Base-by-base conservation (phyloP, 108 stramenopile genomes). In the Mayamaea pseudoterrestris region DNA sequence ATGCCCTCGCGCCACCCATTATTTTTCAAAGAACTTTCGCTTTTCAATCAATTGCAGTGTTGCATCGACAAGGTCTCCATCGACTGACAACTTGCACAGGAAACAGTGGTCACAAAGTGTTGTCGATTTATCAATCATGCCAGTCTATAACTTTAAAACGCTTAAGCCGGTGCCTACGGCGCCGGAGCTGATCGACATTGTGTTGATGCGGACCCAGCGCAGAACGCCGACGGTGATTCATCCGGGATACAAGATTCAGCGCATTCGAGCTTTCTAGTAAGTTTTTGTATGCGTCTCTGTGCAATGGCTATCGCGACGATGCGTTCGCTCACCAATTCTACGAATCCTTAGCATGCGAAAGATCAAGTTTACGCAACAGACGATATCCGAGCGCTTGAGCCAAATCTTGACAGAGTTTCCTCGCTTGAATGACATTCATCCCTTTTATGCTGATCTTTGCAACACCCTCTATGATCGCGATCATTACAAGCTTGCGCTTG, bases 401-500 rank as follows among this genome's bases (percentile, higher is more conserved):
- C 54, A 53, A 27, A 96, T 98, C 51, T 64, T 99, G 43, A 68
- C 72, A 16, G 95, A 98, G 59, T 99, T 99, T 57, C 98, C 98
- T 40, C 86, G 96, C 39, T 82, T 99, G 13, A 93, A 93, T 35
- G 98, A 99, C 66, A 93, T 99, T 51, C 98, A 99, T 61, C 98
- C 98, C 14, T 99, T 99, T 63, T 97, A 97, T 65, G 90, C 93
- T n/a, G 98, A 99, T 69, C 85, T 99, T 27, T 93, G 95, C 49
- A 97, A 97, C 75, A 95, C 96, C 16, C 70, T 99, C 24, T 99
- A 99, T 61, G 98, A 99, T 59, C 76, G 93, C 8, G 96, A 99
- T 74, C 98, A 99, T 69, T 99, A 97, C 92, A 99, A 99, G 68
- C 78, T 99, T 22, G 98, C 98, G 1, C 76, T 99, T 9, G 98